Conservation (phyloP, 2,329 filamentous ascomycete genomes). For the Metarhizium album region DNA sequence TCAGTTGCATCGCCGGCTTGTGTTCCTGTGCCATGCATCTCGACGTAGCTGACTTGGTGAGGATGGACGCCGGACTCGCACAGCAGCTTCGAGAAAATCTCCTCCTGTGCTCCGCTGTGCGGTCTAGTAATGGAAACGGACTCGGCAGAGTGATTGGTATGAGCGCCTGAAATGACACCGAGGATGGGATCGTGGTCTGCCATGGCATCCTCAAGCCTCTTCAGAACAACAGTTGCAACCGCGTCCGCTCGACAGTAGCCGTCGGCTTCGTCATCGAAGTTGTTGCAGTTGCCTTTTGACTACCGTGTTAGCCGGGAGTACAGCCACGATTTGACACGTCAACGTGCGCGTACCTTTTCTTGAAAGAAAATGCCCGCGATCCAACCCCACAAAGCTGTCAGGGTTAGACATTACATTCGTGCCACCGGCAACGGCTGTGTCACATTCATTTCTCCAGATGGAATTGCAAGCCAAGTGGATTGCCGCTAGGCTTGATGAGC, state of each 20-base stretch:
- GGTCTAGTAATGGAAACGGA: slow-evolving; percentile 63
- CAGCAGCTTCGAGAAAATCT: slow-evolving; percentile 49
- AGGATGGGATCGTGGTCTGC: slow-evolving; percentile 55
- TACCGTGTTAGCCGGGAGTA: slow-evolving; percentile 31
- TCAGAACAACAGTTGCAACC: slow-evolving; percentile 36
- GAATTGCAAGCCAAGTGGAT: neutral
- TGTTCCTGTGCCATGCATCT: slow-evolving; percentile 83
- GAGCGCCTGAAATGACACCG: slow-evolving; percentile 49
- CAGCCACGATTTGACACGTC: slow-evolving; percentile 27
- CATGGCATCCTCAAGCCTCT: slow-evolving; percentile 33
- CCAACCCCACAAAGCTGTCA: slow-evolving; percentile 53
- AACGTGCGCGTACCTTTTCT: neutral
- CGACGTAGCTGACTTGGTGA: slow-evolving; percentile 66
- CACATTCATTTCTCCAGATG: slow-evolving; percentile 36
- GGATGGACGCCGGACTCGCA: slow-evolving; percentile 63
- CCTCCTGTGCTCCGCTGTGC: slow-evolving; percentile 50
- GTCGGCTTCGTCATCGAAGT: slow-evolving; percentile 46
- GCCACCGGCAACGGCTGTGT: slow-evolving; percentile 54
- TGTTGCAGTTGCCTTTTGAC: neutral
- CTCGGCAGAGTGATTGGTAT: slow-evolving; percentile 62
- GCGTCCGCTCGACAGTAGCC: slow-evolving; percentile 45
- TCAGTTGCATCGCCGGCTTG: slow-evolving; percentile 75
- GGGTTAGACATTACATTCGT: slow-evolving; percentile 56
- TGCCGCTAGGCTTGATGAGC: neutral
- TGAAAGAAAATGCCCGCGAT: slow-evolving; percentile 53